A percentile compares a stretch with the other conserved stretches of the same genome.
Conservation (phyloP, 2,329 filamentous ascomycete species). For the Lizonia empirigonia region DNA sequence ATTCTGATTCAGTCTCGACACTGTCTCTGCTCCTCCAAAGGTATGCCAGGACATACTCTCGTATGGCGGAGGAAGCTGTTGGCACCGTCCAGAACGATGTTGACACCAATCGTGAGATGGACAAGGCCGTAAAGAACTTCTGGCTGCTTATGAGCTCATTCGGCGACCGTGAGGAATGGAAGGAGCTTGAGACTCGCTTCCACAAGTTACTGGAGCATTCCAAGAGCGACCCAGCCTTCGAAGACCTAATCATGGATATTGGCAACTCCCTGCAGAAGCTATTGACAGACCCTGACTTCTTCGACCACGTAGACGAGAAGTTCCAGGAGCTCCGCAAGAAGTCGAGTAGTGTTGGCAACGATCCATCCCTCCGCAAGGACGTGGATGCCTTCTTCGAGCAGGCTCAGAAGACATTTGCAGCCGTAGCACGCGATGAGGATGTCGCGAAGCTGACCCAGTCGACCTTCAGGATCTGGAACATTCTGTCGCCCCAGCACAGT, state of each 20-base stretch:
- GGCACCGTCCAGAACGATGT: conserved; percentile 72
- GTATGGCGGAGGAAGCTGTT: conserved; percentile 70
- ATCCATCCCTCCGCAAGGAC: conserved; percentile 73
- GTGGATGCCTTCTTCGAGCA: conserved; percentile 74
- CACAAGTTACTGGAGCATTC: conserved; percentile 74
- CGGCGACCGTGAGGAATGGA: conserved; percentile 75
- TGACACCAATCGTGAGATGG: conserved; percentile 73
- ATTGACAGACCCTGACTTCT: conserved; percentile 83
- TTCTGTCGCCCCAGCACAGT: conserved; percentile 69
- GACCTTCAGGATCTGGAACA: conserved; percentile 68
- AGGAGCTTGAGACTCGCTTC: conserved; percentile 71
- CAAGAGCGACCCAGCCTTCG: conserved; percentile 79
- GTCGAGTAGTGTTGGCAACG: conserved; percentile 63
- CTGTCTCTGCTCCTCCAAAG: conserved; percentile 75
- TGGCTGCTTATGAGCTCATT: conserved; percentile 83
- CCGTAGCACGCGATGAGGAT: conserved; percentile 73
- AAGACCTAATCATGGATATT: conserved; percentile 74
- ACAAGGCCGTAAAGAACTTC: conserved; percentile 77
- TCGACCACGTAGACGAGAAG: conserved; percentile 74
- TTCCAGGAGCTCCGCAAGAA: conserved; percentile 64
- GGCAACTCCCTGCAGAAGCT: conserved; percentile 78
- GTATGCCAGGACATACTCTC: conserved; percentile 79
- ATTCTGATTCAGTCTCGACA: conserved; percentile 83
- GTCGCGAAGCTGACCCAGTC: conserved; percentile 72
- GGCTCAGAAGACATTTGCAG: conserved; percentile 68